Evolutionary conservation across 176 grass and related monocot species (phyloP), one percentile per base, ranked within the genome.

Genomic region (Lolium perenne): DNA sequence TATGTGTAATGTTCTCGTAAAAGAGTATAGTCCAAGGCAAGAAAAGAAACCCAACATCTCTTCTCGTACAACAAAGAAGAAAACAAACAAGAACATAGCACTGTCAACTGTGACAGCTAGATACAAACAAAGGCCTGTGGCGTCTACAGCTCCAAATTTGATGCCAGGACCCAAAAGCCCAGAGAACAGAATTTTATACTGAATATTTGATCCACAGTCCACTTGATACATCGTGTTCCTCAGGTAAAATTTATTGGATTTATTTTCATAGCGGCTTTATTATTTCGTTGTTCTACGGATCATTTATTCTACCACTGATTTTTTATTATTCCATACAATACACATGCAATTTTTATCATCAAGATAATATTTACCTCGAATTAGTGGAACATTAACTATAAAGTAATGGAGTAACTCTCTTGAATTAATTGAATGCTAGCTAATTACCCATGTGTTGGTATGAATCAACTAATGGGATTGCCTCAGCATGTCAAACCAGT

Each of bases 1-100:
- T 16, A 83, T 68, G 21, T 71, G 50, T 18, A 45, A 46, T 72
- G 25, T 65, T 82, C 47, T 54, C 77, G 47, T 26, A 87, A 65
- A 80, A 63, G 14, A 40, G 40, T 6, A 25, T 46, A 68, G 63
- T 67, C 13, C 5, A 70, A 51, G 25, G 16, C 16, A 50, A 76
- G 0, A 50, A 40, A 10, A 35, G 21, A 48, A 83, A 18, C 9
- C n/a, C 61, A 10, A 17, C 40, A 51, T 38, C 6, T 76, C 47
- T 74, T n/a, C 69, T 63, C 25, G 1, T 47, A 43, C 1, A 41
- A 84, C 16, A 75, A 78, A 69, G 40, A 60, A 55, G 4, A 10
- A 60, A 83, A 83, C 35, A 59, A 9, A 11, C 54, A 43, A 38
- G 40, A 76, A 55, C 8, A 9, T 35, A 68, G 32, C 15, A 40